phyloP scores from a whole-genome alignment of 106 monocot genomes.

The Allium sativum region DNA sequence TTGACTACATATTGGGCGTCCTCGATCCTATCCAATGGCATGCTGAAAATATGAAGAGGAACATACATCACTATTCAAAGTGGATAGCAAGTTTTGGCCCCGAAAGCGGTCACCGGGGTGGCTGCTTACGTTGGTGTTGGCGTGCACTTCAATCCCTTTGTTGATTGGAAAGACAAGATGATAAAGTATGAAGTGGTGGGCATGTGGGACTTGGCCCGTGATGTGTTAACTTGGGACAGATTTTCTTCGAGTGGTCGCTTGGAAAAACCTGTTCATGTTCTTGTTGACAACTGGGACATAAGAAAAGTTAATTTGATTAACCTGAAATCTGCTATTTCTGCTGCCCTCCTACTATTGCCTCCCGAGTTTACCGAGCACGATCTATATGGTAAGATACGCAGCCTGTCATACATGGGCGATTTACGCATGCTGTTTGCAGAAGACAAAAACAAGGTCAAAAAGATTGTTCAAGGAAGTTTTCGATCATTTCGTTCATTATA shows the following conservation, averaged over 20 bases:
- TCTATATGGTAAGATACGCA: constrained; percentile 77
- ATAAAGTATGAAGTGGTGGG: constrained; percentile 94
- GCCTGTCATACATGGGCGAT: constrained; percentile 96
- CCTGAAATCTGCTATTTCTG: constrained; percentile 61
- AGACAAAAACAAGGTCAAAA: constrained; percentile 61
- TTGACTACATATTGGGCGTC: constrained; percentile 91
- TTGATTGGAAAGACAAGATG: constrained; percentile 73
- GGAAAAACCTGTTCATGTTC: constrained; percentile 79
- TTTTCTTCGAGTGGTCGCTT: constrained; percentile 86
- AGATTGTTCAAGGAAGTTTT: not conserved
- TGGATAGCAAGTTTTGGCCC: not conserved
- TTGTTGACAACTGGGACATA: constrained; percentile 80
- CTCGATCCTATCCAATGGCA: constrained; percentile 79
- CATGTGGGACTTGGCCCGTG: constrained; percentile 71
- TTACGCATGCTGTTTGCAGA: constrained; percentile 93
- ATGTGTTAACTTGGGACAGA: constrained; percentile 73
- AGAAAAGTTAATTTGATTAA: constrained; percentile 72
- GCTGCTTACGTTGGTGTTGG: constrained; percentile 79
- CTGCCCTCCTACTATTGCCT: constrained; percentile 71
- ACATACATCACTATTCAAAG: constrained; percentile 8
- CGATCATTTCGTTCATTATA: not conserved
- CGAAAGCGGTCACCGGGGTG: constrained; percentile 44
- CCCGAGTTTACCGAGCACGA: constrained; percentile 84
- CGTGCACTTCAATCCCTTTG: constrained; percentile 94
- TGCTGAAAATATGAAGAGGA: constrained; percentile 67